Base-by-base conservation (phyloP, 768 basidiomycete genomes). In the Leccinum olivaceopallidum region DNA sequence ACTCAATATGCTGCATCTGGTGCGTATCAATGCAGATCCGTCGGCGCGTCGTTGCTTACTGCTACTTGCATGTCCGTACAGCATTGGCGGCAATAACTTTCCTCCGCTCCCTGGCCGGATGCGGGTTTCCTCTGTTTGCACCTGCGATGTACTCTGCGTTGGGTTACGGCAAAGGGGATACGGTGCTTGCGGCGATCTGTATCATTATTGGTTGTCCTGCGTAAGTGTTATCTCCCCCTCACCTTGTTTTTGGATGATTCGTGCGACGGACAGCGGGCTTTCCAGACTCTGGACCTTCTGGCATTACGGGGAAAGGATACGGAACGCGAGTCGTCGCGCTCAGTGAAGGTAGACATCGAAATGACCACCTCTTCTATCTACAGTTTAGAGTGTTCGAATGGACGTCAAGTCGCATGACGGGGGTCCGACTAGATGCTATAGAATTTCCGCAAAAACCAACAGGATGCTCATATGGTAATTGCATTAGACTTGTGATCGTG, bases 111-210 rank as follows among this genome's bases (percentile, higher is more conserved):
- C 57, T 90, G 0, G 83, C 84, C 2, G 90, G 90, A 0, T 91
- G 90, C 56, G 84, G 81, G 1, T 91, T 93, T 69, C 91, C 90
- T 3, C 74, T 92, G 20, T 92, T 92, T 64, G 88, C 85, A 3
- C 85, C 87, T 22, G 76, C 80, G 42, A 87, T 92, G 84, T 91
- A 83, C 72, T 70, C 76, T 1, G 75, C 76, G 18, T 76, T 92
- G 0, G 90, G 89, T 5, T 88, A 86, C 58, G 90, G 89, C 0
- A 87, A 85, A 60, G 88, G 87, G 7, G 74, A 85, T 61, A 87
- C 88, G 0, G 77, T 92, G 4, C 77, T 92, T 7, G 89, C 89
- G 0, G 79, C 69, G 13, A 64, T 81, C 2, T 77, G 85, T 2
- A 82, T 91, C 57, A 79, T 71, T 1, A 70, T 91, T 18, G 88